These are phyloP conservation scores for Zelonia costaricensis DNA, from an alignment of 208 protist species.

Conservation along the genomic window DNA sequence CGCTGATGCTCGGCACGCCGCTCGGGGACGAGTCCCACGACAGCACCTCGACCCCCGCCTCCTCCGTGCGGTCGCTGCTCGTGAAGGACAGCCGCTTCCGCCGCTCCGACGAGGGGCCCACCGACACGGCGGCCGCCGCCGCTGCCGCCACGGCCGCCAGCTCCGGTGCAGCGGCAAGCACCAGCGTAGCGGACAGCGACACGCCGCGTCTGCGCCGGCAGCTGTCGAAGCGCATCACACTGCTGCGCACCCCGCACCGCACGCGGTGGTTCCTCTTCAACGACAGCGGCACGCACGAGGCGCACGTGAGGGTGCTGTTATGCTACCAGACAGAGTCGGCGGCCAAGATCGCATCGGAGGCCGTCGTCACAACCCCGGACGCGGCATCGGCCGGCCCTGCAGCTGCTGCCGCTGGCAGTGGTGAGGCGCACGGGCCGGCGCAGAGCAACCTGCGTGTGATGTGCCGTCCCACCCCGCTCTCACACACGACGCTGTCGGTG, in stretches of 20 bases:
- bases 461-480: constrained; percentile 29
- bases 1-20: no score
- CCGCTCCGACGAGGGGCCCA: not conserved
- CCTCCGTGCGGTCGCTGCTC: constrained; percentile 23
- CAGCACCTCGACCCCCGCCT: not conserved
- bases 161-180: no score
- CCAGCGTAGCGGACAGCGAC: no score
- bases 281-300: constrained; percentile 55
- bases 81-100: constrained; percentile 36
- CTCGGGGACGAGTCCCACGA: no score
- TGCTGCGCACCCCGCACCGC: constrained; percentile 25
- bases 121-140: not conserved
- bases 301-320: constrained; percentile 41
- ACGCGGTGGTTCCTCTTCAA: constrained; percentile 62
- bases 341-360: not conserved
- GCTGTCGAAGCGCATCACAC: constrained; percentile 18
- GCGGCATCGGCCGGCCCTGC: no score
- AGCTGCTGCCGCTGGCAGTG: no score
- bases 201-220: constrained; percentile 21
- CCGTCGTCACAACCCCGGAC: no score
- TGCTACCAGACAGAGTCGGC: constrained; percentile 10
- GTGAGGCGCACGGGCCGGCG: not conserved
- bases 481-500: not conserved
- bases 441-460: constrained; percentile 21
- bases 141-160: not conserved